phyloP scores from a whole-genome alignment of 441 rosid species.

The Viola pubescens region DNA sequence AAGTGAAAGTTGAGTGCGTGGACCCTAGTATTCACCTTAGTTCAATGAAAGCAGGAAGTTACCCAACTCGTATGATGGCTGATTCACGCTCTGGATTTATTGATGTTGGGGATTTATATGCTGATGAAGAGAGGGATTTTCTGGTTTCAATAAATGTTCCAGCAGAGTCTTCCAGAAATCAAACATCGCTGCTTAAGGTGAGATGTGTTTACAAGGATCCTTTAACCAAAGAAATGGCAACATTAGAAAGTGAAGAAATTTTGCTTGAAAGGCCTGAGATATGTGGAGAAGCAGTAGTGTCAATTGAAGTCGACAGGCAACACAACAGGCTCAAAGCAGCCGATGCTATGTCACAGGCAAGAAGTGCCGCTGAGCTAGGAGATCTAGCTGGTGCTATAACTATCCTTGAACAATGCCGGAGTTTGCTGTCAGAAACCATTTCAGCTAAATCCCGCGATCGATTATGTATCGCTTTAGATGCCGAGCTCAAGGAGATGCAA shows the following conservation, averaged over 20 bases:
- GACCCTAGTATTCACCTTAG: constrained; percentile 43
- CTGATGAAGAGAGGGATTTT: constrained; percentile 94
- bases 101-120: constrained; percentile 86
- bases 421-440: constrained; percentile 45
- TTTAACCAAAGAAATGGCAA: constrained; percentile 50
- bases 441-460: constrained; percentile 66
- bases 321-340: constrained; percentile 87
- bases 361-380: constrained; percentile 71
- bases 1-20: constrained; percentile 43
- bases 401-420: constrained; percentile 57
- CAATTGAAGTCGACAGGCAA: constrained; percentile 92
- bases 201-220: constrained; percentile 79
- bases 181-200: constrained; percentile 55
- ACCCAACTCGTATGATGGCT: constrained; percentile 39
- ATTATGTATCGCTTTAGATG: constrained; percentile 70
- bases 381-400: constrained; percentile 66
- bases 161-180: constrained; percentile 30
- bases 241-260: constrained; percentile 48
- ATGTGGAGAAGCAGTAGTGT: constrained; percentile 36
- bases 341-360: constrained; percentile 69
- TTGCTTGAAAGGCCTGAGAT: constrained; percentile 53
- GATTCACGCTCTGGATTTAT: constrained; percentile 50
- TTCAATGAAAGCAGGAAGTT: constrained; percentile 80
- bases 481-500: constrained; percentile 94
- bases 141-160: constrained; percentile 60